Base-by-base conservation (phyloP, 371 early-diverging fungal genomes). In the Apophysomyces ossiformis region DNA sequence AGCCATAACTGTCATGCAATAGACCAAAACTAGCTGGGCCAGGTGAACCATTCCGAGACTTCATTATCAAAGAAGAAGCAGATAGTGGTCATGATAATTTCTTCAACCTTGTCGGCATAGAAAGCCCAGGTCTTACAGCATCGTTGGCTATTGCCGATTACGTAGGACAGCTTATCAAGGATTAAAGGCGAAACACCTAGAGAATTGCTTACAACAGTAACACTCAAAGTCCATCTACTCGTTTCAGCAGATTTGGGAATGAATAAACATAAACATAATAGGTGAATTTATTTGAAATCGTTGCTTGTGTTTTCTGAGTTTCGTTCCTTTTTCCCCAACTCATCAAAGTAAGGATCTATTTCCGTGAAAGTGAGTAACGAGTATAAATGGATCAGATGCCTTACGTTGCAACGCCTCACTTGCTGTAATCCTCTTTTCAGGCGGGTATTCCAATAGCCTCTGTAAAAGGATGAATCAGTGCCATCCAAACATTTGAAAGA, bases 101-200 rank as follows among this genome's bases (percentile, higher is more conserved):
- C 67, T 87, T 94, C 57, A 90, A 91, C 47, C 74, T 94, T 26
- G 71, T 91, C 4, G 96, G 95, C 26, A 94, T 96, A 36, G 96
- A 96, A 70, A 93, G 93, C 58, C 96, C 96, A 2, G 96, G 96
- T 1, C 70, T 96, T 47, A 96, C 96, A 8, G 83, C 91, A 2
- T 90, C 92, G 2, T 79, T 95, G 38, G 95, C 96, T 0, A 94
- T 96, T 56, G 95, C 90, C 0, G 84, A 90, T 38, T 73, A 85
- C 69, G 93, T 94, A 5, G 84, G 82, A 57, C 44, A 65, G 2
- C 63, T 77, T 37, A 77, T 82, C 45, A 58, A 63, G 32, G 32
- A 26, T 26, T 26, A 26, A 26, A 26, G 32, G 32, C 2, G 32
- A 26, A 26, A 26, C 2, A 26, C 32, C 32, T 26, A 26, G 32